Evolutionary conservation across 805 yeast species (phyloP).

Genomic region (Sugiyamaella boreocaroliniensis): DNA sequence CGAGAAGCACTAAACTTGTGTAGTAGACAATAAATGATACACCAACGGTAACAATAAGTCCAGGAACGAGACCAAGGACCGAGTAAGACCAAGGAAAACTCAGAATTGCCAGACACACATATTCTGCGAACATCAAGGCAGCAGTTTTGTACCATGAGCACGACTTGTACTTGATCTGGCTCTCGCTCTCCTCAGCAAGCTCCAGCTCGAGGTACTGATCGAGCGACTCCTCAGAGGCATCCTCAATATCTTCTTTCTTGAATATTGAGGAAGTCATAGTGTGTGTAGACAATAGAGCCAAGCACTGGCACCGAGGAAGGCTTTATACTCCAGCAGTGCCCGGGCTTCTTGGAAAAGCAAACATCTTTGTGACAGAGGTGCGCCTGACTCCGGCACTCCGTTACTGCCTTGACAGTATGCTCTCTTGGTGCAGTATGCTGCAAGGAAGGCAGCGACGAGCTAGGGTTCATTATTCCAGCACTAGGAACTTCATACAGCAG

Average conservation of each 20-base stretch:
- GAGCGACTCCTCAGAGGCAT: conserved; percentile 4
- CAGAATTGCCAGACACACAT: conserved; percentile 56
- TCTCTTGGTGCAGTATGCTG: no score
- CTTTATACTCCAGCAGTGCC: not conserved
- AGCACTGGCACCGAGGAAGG: not conserved
- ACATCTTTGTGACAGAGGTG: no score
- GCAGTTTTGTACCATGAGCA: conserved; percentile 57
- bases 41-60: conserved; percentile 46
- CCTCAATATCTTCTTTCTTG: not conserved
- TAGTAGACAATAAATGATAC: conserved; percentile 47
- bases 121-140: conserved; percentile 53
- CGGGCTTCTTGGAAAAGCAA: no score
- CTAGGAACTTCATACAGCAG: no score
- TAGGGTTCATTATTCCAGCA: no score
- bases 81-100: conserved; percentile 64
- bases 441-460: no score
- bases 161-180: conserved; percentile 40
- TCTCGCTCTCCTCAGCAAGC: conserved; percentile 12
- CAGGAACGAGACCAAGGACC: conserved; percentile 53
- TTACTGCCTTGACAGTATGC: no score
- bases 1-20: conserved; percentile 50
- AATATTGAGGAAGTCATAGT: not conserved
- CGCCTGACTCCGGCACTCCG: no score
- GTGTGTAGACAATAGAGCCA: not conserved
- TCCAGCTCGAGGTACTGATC: conserved; percentile 14